Percentiles rank a stretch among this genome's conserved stretches.
phyloP scores from a whole-genome alignment of 164 flowering plant genomes.

The Dillenia turbinata region DNA sequence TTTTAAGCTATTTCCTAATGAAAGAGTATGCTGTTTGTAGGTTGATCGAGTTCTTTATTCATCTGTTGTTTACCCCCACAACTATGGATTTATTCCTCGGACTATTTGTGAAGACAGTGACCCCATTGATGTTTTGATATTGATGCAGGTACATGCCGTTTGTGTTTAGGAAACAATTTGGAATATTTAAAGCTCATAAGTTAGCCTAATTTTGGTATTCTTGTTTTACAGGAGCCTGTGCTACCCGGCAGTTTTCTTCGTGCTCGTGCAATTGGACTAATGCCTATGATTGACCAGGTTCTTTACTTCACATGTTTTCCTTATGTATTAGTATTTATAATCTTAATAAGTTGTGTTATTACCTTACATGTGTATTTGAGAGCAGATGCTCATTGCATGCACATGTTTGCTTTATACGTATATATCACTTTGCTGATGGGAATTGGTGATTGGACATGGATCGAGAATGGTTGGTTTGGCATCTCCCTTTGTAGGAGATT shows the following conservation, averaged over 20 bases:
- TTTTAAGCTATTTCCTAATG: conserved; percentile 5
- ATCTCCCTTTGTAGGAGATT: no score
- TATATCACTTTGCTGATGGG: no score
- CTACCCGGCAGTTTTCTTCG: conserved; percentile 78
- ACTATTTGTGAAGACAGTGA: conserved; percentile 90
- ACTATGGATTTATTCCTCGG: conserved; percentile 88
- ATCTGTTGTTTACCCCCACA: conserved; percentile 92
- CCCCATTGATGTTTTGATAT: conserved; percentile 84
- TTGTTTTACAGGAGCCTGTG: conserved; percentile 65
- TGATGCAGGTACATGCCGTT: conserved; percentile 71
- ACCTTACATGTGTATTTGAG: no score
- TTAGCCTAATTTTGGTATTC: background rate
- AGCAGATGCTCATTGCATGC: no score
- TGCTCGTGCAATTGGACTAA: conserved; percentile 87
- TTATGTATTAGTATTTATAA: no score
- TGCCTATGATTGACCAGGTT: conserved; percentile 97
- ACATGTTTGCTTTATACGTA: no score
- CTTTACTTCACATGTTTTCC: background rate
- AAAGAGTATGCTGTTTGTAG: conserved; percentile 21
- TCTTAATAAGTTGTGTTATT: no score
- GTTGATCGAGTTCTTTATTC: conserved; percentile 91
- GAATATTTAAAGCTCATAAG: background rate
- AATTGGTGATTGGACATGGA: no score
- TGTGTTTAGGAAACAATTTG: background rate
- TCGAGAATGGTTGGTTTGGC: no score